Conservation (phyloP, 257 asterid genomes). For the Solanum commersonii region DNA sequence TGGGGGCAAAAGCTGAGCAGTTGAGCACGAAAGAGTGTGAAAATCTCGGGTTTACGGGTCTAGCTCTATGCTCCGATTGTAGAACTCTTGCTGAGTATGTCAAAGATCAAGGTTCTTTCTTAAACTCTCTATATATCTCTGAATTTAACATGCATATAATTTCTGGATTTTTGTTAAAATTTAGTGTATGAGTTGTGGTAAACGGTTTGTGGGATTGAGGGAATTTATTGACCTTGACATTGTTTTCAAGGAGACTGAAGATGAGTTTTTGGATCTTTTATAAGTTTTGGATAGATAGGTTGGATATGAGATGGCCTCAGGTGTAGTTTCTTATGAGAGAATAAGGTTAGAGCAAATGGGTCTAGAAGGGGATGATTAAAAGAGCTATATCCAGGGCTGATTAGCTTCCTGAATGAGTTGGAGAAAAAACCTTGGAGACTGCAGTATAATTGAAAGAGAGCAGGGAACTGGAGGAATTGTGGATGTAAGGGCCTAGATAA, state of each 20-base stretch:
- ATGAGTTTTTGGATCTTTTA: background rate
- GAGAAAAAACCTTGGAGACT: background rate
- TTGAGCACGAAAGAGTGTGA: slow-evolving; percentile 73
- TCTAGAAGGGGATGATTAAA: background rate
- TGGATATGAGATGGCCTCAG: background rate
- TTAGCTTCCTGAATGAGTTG: background rate
- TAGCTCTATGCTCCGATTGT: slow-evolving; percentile 89
- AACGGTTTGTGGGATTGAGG: background rate
- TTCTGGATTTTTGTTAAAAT: background rate
- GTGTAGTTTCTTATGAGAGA: background rate
- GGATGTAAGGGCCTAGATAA: background rate
- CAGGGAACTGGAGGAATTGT: background rate
- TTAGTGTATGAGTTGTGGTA: background rate
- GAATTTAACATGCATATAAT: background rate
- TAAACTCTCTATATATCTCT: background rate
- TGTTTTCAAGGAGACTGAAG: background rate
- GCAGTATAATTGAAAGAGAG: background rate
- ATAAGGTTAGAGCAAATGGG: background rate
- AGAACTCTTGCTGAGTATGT: slow-evolving; percentile 75
- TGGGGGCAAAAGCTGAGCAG: slow-evolving; percentile 31
- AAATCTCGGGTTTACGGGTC: slow-evolving; percentile 72
- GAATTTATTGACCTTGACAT: background rate
- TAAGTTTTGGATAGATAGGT: background rate
- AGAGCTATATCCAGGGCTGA: background rate
- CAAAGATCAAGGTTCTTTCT: slow-evolving; percentile 57